Evolutionary conservation across 805 yeast genomes (phyloP).

Genomic region (Ogataea degrootiae): DNA sequence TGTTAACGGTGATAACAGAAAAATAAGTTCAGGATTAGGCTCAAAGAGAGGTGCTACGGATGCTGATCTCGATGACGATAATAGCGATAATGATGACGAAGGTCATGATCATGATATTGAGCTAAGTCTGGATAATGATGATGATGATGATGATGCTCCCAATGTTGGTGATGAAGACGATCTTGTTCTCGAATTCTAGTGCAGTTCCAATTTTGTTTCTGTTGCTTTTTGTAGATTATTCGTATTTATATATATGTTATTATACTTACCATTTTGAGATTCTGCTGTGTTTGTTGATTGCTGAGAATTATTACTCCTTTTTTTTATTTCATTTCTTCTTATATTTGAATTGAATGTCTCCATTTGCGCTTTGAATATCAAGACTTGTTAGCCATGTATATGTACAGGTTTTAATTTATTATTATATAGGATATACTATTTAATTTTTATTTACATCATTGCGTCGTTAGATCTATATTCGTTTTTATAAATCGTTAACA

Average conservation of each 20-base stretch:
- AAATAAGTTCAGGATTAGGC: background rate
- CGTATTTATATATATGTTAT: no score
- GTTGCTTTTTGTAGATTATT: no score
- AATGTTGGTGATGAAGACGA: background rate
- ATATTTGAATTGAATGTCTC: no score
- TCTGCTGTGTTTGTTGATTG: no score
- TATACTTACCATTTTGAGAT: no score
- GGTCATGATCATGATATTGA: background rate
- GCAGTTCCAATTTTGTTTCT: no score
- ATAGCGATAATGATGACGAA: background rate
- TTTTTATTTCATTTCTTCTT: no score
- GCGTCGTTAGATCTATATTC: no score
- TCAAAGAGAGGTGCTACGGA: background rate
- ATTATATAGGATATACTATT: no score
- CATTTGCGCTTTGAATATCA: background rate
- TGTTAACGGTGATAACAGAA: background rate
- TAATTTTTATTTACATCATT: no score
- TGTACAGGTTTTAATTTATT: background rate
- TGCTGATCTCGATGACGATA: background rate
- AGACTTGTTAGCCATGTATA: background rate
- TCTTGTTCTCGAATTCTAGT: no score
- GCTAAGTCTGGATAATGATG: background rate
- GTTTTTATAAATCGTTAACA: slow-evolving; percentile 7
- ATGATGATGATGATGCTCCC: background rate
- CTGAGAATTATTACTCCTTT: background rate